These are phyloP conservation scores for Neurospora sp. DNA, from an alignment of 495 filamentous ascomycete genomes.

Conservation along the genomic window DNA sequence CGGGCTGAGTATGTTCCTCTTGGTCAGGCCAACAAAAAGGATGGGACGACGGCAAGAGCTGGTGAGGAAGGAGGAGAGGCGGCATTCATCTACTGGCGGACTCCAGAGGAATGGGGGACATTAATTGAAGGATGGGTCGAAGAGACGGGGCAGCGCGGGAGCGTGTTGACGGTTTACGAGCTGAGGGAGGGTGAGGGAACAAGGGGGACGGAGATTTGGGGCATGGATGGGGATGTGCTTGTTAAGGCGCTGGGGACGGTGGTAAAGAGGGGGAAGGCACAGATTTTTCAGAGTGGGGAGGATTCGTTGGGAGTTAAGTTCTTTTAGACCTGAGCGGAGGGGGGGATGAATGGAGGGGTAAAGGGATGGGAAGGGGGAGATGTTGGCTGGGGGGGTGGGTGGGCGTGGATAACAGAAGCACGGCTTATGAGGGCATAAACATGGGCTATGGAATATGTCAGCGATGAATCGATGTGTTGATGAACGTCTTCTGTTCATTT, in stretches of 20 bases:
- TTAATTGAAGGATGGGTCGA: conserved; percentile 38
- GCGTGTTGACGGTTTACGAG: conserved; percentile 40
- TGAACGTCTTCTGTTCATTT: neutral
- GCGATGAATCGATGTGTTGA: neutral
- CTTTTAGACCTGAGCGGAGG: conserved; percentile 42
- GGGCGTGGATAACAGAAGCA: neutral
- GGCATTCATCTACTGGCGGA: conserved; percentile 37
- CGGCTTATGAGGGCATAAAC: neutral
- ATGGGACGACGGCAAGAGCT: conserved; percentile 37
- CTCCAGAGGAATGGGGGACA: conserved; percentile 39
- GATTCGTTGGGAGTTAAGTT: conserved; percentile 91
- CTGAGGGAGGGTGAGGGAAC: conserved; percentile 35
- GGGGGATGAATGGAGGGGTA: neutral
- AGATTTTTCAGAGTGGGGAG: conserved; percentile 63
- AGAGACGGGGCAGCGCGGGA: conserved; percentile 35
- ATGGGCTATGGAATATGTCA: neutral
- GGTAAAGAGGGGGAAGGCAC: conserved; percentile 82
- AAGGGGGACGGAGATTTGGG: conserved; percentile 40
- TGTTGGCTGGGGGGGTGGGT: neutral
- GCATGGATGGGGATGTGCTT: conserved; percentile 73
- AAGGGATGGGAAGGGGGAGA: neutral
- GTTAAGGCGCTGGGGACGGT: conserved; percentile 65
- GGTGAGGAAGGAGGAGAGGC: conserved; percentile 5
- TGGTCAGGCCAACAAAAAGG: conserved; percentile 42
- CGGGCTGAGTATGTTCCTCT: conserved; percentile 56